phyloP scores from a whole-genome alignment of 1,284 basidiomycete genomes.

The Golubevia pallescens region DNA sequence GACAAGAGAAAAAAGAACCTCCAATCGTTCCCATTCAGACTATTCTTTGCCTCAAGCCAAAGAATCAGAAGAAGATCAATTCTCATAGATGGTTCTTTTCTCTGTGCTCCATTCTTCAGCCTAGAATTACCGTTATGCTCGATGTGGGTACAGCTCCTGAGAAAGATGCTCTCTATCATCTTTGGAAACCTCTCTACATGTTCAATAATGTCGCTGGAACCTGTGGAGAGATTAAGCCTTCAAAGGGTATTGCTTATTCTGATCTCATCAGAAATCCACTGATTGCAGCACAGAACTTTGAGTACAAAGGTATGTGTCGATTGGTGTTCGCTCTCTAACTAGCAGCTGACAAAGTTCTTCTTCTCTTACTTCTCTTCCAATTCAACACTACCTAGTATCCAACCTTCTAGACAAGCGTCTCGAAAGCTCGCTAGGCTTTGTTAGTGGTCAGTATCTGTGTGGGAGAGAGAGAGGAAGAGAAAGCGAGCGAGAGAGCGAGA shows the following conservation, averaged over 20 bases:
- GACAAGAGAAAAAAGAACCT: slow-evolving; percentile 5
- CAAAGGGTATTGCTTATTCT: background rate
- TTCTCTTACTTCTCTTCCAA: too few relatives aligned
- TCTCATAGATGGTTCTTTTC: slow-evolving; percentile 13
- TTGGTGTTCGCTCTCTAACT: background rate
- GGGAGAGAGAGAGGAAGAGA: background rate
- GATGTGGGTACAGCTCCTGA: slow-evolving; percentile 9
- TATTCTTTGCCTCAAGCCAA: slow-evolving; percentile 9
- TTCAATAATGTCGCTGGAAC: slow-evolving; percentile 4
- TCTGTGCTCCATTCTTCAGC: slow-evolving; percentile 12
- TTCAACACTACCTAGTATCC: too few relatives aligned
- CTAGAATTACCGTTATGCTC: slow-evolving; percentile 2
- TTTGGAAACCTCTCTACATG: slow-evolving; percentile 9
- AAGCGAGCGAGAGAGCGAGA: background rate
- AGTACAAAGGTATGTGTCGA: slow-evolving; percentile 6
- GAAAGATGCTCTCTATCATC: slow-evolving; percentile 11
- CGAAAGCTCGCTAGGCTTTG: slow-evolving; percentile 9
- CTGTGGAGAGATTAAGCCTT: slow-evolving; percentile 8
- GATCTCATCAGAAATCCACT: slow-evolving; percentile 6
- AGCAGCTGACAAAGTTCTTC: background rate
- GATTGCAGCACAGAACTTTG: slow-evolving; percentile 11
- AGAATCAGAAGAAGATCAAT: slow-evolving; percentile 14
- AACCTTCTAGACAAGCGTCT: slow-evolving; percentile 8
- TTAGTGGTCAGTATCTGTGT: background rate
- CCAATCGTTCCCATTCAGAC: slow-evolving; percentile 8